A percentile compares a stretch with the other conserved stretches of the same genome.
phyloP scores from a whole-genome alignment of 352 stramenopile genomes.

The Phytopythium cucurbitacearum region DNA sequence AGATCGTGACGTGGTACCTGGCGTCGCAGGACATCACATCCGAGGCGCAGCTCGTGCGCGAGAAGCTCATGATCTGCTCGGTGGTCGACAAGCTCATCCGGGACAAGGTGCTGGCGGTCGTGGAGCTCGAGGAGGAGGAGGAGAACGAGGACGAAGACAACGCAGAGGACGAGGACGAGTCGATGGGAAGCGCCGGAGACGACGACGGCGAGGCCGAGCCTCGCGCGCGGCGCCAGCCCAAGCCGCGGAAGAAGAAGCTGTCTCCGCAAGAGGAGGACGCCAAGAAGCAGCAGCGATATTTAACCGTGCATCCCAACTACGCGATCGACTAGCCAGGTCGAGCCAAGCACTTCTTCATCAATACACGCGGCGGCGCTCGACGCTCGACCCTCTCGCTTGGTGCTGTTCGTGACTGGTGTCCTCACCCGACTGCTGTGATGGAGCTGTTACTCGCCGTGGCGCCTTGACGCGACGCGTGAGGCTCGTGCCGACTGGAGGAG shows the following conservation, averaged over 20 bases:
- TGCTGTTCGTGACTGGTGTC: no score
- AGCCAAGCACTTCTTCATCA: no score
- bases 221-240: constrained; percentile 8
- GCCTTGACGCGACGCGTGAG: no score
- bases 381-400: no score
- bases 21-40: constrained; percentile 83
- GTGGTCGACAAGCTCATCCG: constrained; percentile 79
- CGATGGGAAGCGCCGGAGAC: constrained; percentile 5
- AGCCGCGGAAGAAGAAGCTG: constrained; percentile 17
- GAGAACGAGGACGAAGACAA: constrained; percentile 26
- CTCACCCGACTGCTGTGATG: no score
- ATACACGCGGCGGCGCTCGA: no score
- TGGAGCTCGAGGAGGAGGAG: constrained; percentile 60
- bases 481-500: no score
- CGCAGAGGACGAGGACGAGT: constrained; percentile 10
- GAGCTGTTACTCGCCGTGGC: no score
- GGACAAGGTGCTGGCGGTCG: constrained; percentile 71
- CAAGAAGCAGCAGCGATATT: constrained; percentile 64
- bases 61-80: constrained; percentile 82
- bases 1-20: constrained; percentile 84
- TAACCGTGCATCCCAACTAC: constrained; percentile 80
- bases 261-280: constrained; percentile 42
- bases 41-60: constrained; percentile 64
- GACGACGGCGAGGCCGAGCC: constrained; percentile 3
- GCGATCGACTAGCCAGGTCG: constrained; percentile 51